phyloP scores from a whole-genome alignment of 2,329 filamentous ascomycete species.

The Calonectria montana region DNA sequence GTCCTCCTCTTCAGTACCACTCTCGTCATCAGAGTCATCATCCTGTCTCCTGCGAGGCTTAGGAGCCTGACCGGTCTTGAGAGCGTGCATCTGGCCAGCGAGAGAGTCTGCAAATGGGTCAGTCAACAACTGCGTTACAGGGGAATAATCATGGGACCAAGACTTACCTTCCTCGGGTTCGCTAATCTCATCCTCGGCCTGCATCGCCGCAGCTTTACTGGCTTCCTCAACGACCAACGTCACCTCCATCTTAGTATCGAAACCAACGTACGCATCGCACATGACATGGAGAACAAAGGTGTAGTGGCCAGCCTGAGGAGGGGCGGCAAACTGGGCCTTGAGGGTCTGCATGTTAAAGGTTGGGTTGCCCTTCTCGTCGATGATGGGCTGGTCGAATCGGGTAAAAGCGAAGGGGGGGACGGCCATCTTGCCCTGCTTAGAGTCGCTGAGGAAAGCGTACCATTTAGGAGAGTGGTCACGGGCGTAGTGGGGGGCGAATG shows the following conservation, averaged over 20 bases:
- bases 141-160: not conserved
- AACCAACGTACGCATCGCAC: constrained; percentile 94
- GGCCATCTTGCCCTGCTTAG: constrained; percentile 94
- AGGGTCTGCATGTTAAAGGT: constrained; percentile 96
- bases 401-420: constrained; percentile 97
- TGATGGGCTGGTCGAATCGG: constrained; percentile 89
- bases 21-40: constrained; percentile 81
- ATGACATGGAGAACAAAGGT: constrained; percentile 94
- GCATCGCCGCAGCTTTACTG: constrained; percentile 82
- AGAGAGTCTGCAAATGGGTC: constrained; percentile 74
- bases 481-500: constrained; percentile 89
- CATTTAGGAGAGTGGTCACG: constrained; percentile 91
- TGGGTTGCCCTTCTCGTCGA: constrained; percentile 82
- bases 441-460: constrained; percentile 95
- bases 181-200: constrained; percentile 93
- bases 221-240: constrained; percentile 90
- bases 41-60: constrained; percentile 67
- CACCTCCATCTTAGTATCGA: constrained; percentile 92
- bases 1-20: constrained; percentile 78
- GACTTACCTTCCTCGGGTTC: constrained; percentile 95
- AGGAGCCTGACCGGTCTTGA: constrained; percentile 76
- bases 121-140: constrained; percentile 25
- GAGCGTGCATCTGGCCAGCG: constrained; percentile 88
- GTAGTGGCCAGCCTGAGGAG: constrained; percentile 91
- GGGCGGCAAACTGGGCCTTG: constrained; percentile 96